Percentiles rank a stretch among this genome's conserved stretches.
These are phyloP conservation scores for Fusarium sp. DNA, from an alignment of 2,329 filamentous ascomycete species.

Conservation along the genomic window DNA sequence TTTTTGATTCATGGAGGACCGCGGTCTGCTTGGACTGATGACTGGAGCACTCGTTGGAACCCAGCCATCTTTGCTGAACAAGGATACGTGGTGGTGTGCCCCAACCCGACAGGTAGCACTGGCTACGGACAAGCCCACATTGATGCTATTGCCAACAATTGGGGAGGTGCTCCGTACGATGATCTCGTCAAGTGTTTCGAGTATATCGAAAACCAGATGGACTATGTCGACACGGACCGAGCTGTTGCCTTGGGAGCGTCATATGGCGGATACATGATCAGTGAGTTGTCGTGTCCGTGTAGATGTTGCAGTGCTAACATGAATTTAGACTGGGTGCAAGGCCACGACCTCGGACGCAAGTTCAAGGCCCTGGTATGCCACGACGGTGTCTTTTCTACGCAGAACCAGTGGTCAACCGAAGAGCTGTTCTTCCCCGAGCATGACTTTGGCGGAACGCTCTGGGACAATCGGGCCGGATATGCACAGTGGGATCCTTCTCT, in stretches of 20 bases:
- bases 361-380: constrained; percentile 91
- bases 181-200: constrained; percentile 83
- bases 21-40: constrained; percentile 76
- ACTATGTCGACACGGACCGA: constrained; percentile 71
- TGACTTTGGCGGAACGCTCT: constrained; percentile 69
- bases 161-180: constrained; percentile 84
- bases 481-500: constrained; percentile 73
- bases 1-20: constrained; percentile 86
- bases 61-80: constrained; percentile 86
- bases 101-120: constrained; percentile 84
- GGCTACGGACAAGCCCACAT: constrained; percentile 81
- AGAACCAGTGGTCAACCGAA: constrained; percentile 69
- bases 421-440: constrained; percentile 76
- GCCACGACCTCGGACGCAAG: constrained; percentile 78
- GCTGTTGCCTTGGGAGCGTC: constrained; percentile 78
- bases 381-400: constrained; percentile 81
- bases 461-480: constrained; percentile 69
- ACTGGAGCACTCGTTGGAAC: constrained; percentile 86
- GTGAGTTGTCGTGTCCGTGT: constrained; percentile 48
- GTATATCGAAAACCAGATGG: constrained; percentile 70
- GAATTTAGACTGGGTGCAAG: constrained; percentile 81
- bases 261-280: constrained; percentile 80
- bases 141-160: constrained; percentile 78
- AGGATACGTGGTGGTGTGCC: constrained; percentile 81
- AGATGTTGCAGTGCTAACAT: constrained; percentile 33